phyloP scores from a whole-genome alignment of 202 grass and related monocot genomes.

The Saccharum hybrid region DNA sequence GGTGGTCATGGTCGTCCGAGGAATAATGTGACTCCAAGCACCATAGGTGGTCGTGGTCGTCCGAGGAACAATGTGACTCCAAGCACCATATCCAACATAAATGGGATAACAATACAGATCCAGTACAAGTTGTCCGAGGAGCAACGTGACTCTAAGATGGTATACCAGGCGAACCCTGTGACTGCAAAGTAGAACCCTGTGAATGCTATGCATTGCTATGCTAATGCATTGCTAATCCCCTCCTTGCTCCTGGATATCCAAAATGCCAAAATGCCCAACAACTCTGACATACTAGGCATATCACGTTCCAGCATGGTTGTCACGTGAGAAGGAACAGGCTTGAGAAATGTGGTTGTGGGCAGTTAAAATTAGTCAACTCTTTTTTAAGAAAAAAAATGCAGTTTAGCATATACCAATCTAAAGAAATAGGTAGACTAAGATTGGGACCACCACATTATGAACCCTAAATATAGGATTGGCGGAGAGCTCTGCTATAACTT shows the following conservation, averaged over 20 bases:
- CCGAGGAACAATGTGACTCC: no score
- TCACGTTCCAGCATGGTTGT: not conserved
- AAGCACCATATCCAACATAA: no score
- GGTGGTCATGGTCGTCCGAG: no score
- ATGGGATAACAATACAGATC: no score
- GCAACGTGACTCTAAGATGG: no score
- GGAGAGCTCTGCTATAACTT: no score
- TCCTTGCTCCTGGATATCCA: not conserved
- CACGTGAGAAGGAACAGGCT: not conserved
- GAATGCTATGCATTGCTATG: not conserved
- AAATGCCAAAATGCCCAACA: not conserved
- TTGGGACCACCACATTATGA: not conserved
- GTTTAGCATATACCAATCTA: no score
- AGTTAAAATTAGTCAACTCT: not conserved
- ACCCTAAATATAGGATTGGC: not conserved
- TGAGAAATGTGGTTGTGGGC: not conserved
- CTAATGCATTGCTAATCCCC: not conserved
- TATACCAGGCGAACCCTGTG: not conserved
- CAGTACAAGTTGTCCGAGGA: no score
- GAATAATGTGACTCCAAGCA: no score
- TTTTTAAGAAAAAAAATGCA: no score
- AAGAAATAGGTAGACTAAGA: no score
- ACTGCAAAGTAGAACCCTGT: not conserved
- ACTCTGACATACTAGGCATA: not conserved
- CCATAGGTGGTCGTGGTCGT: no score